Percentiles rank a stretch among this genome's conserved stretches.
Evolutionary conservation across 2,329 filamentous ascomycete genomes (phyloP).

Genomic region (Aspergillus versicolor): DNA sequence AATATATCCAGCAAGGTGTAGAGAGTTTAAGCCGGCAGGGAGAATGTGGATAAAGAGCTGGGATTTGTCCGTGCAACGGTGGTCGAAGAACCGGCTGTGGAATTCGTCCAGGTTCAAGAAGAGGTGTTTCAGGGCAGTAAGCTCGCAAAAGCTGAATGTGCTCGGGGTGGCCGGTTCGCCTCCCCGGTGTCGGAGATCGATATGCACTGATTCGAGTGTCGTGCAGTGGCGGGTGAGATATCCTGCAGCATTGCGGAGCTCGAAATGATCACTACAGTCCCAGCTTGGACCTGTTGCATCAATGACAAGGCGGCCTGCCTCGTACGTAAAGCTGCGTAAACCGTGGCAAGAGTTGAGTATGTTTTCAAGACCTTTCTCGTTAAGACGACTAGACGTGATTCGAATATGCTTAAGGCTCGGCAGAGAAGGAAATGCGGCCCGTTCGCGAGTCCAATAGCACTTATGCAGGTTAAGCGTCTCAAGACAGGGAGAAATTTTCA

Average conservation of each 20-base stretch:
- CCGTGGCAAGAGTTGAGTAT: conserved; percentile 2
- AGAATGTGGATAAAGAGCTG: not conserved
- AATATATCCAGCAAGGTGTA: not conserved
- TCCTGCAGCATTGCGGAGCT: not conserved
- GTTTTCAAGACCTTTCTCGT: not conserved
- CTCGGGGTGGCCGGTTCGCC: too few relatives aligned
- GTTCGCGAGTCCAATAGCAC: not conserved
- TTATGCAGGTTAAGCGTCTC: conserved; percentile 11
- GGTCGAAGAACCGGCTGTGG: not conserved
- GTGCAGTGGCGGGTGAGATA: not conserved
- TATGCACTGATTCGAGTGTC: not conserved
- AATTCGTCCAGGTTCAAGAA: not conserved
- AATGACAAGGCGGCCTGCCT: not conserved
- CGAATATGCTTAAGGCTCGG: conserved; percentile 5
- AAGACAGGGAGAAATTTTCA: not conserved
- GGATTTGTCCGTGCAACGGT: accelerated
- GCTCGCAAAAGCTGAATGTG: not conserved
- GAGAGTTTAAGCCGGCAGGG: not conserved
- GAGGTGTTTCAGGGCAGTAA: not conserved
- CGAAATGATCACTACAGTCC: not conserved
- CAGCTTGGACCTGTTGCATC: too few relatives aligned
- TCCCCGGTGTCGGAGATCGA: not conserved
- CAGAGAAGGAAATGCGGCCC: not conserved
- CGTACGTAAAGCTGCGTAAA: conserved; percentile 6
- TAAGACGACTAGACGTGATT: conserved; percentile 7